phyloP scores from a whole-genome alignment of 1,284 basidiomycete genomes.

The Microbotryum saponariae region DNA sequence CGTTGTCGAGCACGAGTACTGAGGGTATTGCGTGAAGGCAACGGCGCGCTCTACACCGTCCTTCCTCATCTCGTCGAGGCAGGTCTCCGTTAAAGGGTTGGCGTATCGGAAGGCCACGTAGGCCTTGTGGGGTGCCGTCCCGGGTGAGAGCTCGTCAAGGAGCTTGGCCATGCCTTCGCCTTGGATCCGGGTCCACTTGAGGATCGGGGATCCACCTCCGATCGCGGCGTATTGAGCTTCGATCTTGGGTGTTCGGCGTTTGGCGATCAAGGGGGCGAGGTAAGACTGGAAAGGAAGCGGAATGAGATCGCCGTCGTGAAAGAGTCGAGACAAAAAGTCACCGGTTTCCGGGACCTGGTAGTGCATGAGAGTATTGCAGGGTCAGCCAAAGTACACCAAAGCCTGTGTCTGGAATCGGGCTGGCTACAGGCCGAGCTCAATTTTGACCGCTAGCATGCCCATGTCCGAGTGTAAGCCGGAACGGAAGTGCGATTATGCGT shows the following conservation, averaged over 20 bases:
- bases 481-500: slow-evolving; percentile 52
- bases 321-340: slow-evolving; percentile 82
- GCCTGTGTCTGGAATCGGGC: neutral
- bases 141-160: slow-evolving; percentile 86
- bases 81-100: slow-evolving; percentile 75
- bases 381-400: neutral
- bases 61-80: slow-evolving; percentile 71
- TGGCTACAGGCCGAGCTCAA: neutral
- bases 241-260: slow-evolving; percentile 84
- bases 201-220: slow-evolving; percentile 96
- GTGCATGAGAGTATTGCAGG: neutral
- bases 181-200: slow-evolving; percentile 80
- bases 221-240: slow-evolving; percentile 91
- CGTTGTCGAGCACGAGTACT: slow-evolving; percentile 97
- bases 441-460: neutral
- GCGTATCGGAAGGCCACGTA: slow-evolving; percentile 93
- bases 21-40: slow-evolving; percentile 97
- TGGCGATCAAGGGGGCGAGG: slow-evolving; percentile 82
- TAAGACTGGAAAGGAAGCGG: slow-evolving; percentile 85
- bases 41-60: slow-evolving; percentile 90
- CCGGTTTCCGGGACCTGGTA: slow-evolving; percentile 41
- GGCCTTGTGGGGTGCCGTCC: slow-evolving; percentile 88
- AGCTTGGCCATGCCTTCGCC: slow-evolving; percentile 82
- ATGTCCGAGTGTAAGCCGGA: neutral
- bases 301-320: slow-evolving; percentile 91